Evolutionary conservation across 768 basidiomycete genomes (phyloP), one percentile per base, ranked within the genome.

Genomic region (Tricholoma matsutake): DNA sequence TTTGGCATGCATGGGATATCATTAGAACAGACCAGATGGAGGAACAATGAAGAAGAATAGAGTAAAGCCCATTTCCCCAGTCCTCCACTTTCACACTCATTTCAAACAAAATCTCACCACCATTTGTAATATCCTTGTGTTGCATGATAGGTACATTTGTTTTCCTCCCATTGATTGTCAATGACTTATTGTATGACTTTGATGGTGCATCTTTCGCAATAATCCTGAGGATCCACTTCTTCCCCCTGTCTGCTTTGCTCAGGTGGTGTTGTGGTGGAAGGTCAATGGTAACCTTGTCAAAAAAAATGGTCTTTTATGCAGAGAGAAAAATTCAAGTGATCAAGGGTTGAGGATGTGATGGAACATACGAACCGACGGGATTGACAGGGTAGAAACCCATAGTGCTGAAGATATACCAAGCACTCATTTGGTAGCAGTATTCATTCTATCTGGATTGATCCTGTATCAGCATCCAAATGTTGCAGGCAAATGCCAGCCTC

Each of bases 361-460:
- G 39, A 18, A 78, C 81, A 49, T 68, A 88, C 88, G 86, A 85
- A 63, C 91, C 91, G 52, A 94, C 87, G 0, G 92, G 91, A 68
- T 93, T 88, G 41, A 93, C 90, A 39, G 89, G 90, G 66, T 93
- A 94, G 71, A 94, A 90, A 1, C 92, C 91, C 72, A 94, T 79
- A 0, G 90, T 84, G 54, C 85, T 87, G 74, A 92, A 93, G 14
- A 93, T 80, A 65, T 87, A 93, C 92, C 92, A 94, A 0, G 91
- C 89, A 66, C 88, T 91, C 92, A 94, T 94, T 69, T 94, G 92
- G 1, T 92, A 91, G 63, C 91, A 93, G 68, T 94, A 92, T 70
- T 94, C 92, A 65, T 94, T 94, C 88, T 92, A 43, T 43, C 18
- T n/a, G 18, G 18, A 20, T 43, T 11, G 10, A 37, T 37, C 35